Evolutionary conservation across 108 stramenopile species (phyloP), one percentile per base, ranked within the genome.

Genomic region (Pseudonitzschia multistriata): DNA sequence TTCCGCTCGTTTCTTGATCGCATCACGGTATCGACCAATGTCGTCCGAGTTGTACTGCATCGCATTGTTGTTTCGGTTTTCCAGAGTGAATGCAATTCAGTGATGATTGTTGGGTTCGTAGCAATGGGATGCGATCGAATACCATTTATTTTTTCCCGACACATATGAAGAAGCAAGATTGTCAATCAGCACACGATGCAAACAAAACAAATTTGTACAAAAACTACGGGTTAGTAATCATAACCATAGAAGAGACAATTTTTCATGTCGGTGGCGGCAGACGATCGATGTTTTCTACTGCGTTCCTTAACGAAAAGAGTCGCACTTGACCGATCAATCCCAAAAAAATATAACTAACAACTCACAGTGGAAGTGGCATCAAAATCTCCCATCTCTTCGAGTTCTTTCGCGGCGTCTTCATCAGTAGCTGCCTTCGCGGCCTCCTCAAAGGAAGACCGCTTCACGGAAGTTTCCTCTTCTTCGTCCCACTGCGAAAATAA

Each of bases 1-100:
- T 0, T 75, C 71, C 4, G 92, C 81, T 42, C 92, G 78, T 22
- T 81, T 79, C 36, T 79, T 76, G 62, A 93, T 88, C 39, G 85
- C 83, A 22, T 77, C 86, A 37, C 88, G 66, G 74, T 88, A 81
- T 56, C 79, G 80, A 49, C 78, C 79, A 52, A 81, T 81, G 55
- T 76, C 71, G 25, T 79, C 81, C 30, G 74, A 59, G 19, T 82
- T 78, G 66, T 75, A 78, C 77, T 78, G 60, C 1, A 10, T 21
- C 15, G 24, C 64, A 53, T 56, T 40, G 64, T 52, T 8, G 42
- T 45, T 45, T 4, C 13, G 1, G n/a, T 14, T n/a, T 4, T 21
- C 27, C 4, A 13, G 54, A 30, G 29, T 28, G 27, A 8, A 30
- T 29, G 11, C 29, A 21, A 55, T 55, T 55, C 54, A 25, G 7